Percentiles rank a stretch among this genome's conserved stretches.
These are phyloP conservation scores for Candida tibetensis DNA, from an alignment of 805 yeast species.

Conservation along the genomic window DNA sequence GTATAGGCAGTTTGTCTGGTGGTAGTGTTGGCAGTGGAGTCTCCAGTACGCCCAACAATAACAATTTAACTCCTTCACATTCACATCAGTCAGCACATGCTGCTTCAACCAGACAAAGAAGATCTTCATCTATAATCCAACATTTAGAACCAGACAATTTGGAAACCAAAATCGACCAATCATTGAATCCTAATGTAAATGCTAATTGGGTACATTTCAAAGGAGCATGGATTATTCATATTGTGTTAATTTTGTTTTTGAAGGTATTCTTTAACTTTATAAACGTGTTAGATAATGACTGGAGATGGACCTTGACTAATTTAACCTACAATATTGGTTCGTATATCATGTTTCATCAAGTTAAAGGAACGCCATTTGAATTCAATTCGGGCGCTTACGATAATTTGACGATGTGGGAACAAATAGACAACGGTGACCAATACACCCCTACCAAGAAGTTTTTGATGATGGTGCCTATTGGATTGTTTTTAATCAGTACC, in stretches of 20 bases:
- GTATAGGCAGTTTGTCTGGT: constrained; percentile 12
- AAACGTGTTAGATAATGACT: constrained; percentile 76
- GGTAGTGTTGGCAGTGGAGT: constrained; percentile 4
- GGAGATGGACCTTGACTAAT: constrained; percentile 93
- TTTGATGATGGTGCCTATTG: constrained; percentile 88
- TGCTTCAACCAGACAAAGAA: constrained; percentile 44
- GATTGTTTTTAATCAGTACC: constrained; percentile 78
- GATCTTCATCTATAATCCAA: constrained; percentile 85
- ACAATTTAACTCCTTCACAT: constrained; percentile 22
- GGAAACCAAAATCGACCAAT: constrained; percentile 90
- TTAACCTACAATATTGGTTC: constrained; percentile 87
- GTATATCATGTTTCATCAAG: constrained; percentile 93
- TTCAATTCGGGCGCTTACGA: constrained; percentile 96
- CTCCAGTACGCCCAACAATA: neutral
- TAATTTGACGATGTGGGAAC: constrained; percentile 98
- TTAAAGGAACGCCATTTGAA: constrained; percentile 96
- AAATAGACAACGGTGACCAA: constrained; percentile 91
- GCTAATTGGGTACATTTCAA: constrained; percentile 96
- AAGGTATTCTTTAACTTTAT: constrained; percentile 76
- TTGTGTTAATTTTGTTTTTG: constrained; percentile 73
- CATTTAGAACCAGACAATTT: constrained; percentile 91
- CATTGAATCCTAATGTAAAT: constrained; percentile 81
- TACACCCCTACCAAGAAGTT: constrained; percentile 96
- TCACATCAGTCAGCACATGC: constrained; percentile 24
- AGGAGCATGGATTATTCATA: constrained; percentile 95